Percentiles rank a stretch among this genome's conserved stretches.
Evolutionary conservation across 352 stramenopile genomes (phyloP).

Genomic region (Phytophthora pinifolia): DNA sequence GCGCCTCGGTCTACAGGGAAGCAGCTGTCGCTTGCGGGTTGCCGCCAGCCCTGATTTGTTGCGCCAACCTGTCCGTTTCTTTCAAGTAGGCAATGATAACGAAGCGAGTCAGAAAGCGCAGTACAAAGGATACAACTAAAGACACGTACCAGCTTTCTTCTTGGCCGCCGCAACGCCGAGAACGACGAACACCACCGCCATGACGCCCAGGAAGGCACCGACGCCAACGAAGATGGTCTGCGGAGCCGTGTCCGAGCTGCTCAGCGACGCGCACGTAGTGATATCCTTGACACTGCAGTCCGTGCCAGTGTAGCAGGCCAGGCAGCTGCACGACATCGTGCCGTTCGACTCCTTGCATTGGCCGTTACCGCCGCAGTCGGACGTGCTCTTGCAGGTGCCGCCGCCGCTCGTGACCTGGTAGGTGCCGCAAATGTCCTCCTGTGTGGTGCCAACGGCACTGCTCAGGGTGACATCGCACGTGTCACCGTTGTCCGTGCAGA

Average conservation of each 20-base stretch:
- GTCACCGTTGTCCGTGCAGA: conserved; percentile 62
- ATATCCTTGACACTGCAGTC: conserved; percentile 82
- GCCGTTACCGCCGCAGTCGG: conserved; percentile 72
- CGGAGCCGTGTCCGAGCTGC: conserved; percentile 56
- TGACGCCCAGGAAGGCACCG: conserved; percentile 69
- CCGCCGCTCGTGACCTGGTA: conserved; percentile 67
- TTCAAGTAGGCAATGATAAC: conserved; percentile 14
- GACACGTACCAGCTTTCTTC: conserved; percentile 63
- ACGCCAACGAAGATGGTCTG: conserved; percentile 77
- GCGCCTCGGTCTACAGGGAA: conserved; percentile 30
- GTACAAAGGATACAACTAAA: neutral
- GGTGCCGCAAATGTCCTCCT: conserved; percentile 76
- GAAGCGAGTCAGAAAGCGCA: conserved; percentile 3
- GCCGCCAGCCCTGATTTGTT: conserved; percentile 60
- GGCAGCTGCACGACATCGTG: conserved; percentile 66
- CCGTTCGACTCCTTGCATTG: conserved; percentile 69
- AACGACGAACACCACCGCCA: conserved; percentile 73
- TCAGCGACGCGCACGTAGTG: conserved; percentile 59
- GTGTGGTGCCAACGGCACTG: conserved; percentile 53
- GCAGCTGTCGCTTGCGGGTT: conserved; percentile 30
- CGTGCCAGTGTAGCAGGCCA: conserved; percentile 77
- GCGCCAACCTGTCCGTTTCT: conserved; percentile 69
- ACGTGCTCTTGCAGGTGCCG: conserved; percentile 59
- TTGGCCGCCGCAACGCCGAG: conserved; percentile 70
- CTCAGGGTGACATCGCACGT: conserved; percentile 69